Percentiles rank a stretch among this genome's conserved stretches.
phyloP scores from a whole-genome alignment of 1,284 basidiomycete genomes.

The Moesziomyces sp. region DNA sequence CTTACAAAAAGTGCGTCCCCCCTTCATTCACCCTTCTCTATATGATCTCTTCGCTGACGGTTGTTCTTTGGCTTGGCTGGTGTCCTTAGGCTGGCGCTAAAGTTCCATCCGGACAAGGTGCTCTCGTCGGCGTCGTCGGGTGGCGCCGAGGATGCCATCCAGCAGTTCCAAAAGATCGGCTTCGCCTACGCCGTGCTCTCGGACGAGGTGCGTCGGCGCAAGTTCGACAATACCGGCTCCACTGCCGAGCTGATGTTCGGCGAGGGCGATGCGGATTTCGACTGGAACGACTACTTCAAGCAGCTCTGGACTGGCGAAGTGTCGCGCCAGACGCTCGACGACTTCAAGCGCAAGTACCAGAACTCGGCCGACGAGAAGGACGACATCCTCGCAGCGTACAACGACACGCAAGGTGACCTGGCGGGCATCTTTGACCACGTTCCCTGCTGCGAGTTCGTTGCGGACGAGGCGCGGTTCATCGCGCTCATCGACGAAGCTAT shows the following conservation, averaged over 20 bases:
- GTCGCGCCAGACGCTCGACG: slow-evolving; percentile 54
- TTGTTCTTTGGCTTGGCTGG: not conserved
- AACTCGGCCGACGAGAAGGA: slow-evolving; percentile 60
- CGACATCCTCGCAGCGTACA: slow-evolving; percentile 62
- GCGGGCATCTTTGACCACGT: slow-evolving; percentile 58
- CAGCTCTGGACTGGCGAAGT: slow-evolving; percentile 66
- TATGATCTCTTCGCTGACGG: not conserved
- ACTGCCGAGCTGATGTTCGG: slow-evolving; percentile 61
- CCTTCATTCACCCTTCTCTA: not conserved
- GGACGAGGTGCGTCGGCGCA: slow-evolving; percentile 50
- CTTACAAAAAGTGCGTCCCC: slow-evolving; percentile 58
- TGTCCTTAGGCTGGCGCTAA: slow-evolving; percentile 58
- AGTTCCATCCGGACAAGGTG: slow-evolving; percentile 66
- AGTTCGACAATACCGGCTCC: slow-evolving; percentile 64
- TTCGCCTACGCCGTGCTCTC: slow-evolving; percentile 67
- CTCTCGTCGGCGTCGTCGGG: slow-evolving; percentile 30
- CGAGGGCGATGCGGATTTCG: slow-evolving; percentile 61
- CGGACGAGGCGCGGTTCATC: slow-evolving; percentile 57
- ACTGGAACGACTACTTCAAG: slow-evolving; percentile 68
- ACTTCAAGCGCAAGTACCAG: slow-evolving; percentile 63
- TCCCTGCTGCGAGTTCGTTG: slow-evolving; percentile 61
- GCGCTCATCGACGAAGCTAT: slow-evolving; percentile 54
- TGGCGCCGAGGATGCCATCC: slow-evolving; percentile 40
- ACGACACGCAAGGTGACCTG: slow-evolving; percentile 50
- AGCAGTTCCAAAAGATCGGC: slow-evolving; percentile 64